Percentiles rank a stretch among this genome's conserved stretches.
Evolutionary conservation across 2,329 filamentous ascomycete genomes (phyloP).

Genomic region (Xylariaceae sp.): DNA sequence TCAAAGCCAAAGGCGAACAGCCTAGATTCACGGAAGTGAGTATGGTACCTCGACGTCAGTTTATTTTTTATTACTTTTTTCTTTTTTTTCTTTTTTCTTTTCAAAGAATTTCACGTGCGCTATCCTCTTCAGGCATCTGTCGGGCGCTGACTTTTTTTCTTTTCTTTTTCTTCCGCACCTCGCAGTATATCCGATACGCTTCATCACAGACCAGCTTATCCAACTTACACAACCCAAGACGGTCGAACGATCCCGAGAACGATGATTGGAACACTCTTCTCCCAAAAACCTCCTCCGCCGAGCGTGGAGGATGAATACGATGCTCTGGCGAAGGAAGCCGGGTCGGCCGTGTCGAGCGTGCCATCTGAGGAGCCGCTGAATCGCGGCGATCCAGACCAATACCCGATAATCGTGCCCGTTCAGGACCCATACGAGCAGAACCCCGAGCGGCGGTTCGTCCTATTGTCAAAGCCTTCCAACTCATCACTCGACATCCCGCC

Average conservation of each 20-base stretch:
- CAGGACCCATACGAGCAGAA: conserved; percentile 46
- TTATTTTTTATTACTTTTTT: neutral
- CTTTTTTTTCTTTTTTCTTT: too few species aligned
- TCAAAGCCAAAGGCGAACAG: conserved; percentile 27
- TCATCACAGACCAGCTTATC: conserved; percentile 17
- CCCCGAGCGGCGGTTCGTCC: conserved; percentile 60
- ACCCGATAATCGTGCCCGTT: conserved; percentile 56
- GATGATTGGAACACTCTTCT: conserved; percentile 26
- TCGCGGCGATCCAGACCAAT: conserved; percentile 62
- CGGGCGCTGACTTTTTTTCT: conserved; percentile 6
- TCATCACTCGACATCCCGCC: conserved; percentile 22
- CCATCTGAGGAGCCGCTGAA: conserved; percentile 52
- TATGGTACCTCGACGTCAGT: conserved; percentile 17
- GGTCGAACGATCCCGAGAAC: conserved; percentile 22
- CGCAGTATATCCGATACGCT: conserved; percentile 17
- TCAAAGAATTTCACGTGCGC: neutral
- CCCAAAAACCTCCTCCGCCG: conserved; percentile 51
- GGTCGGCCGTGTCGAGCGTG: conserved; percentile 31
- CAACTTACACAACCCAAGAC: conserved; percentile 22
- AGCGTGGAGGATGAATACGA: conserved; percentile 64
- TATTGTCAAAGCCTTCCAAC: conserved; percentile 41
- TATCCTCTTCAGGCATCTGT: neutral
- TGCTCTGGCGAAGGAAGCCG: conserved; percentile 57
- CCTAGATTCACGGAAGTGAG: conserved; percentile 26
- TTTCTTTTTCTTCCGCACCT: conserved; percentile 1